Evolutionary conservation across 139 green algal species (phyloP).

Genomic region (Closterium sp.): DNA sequence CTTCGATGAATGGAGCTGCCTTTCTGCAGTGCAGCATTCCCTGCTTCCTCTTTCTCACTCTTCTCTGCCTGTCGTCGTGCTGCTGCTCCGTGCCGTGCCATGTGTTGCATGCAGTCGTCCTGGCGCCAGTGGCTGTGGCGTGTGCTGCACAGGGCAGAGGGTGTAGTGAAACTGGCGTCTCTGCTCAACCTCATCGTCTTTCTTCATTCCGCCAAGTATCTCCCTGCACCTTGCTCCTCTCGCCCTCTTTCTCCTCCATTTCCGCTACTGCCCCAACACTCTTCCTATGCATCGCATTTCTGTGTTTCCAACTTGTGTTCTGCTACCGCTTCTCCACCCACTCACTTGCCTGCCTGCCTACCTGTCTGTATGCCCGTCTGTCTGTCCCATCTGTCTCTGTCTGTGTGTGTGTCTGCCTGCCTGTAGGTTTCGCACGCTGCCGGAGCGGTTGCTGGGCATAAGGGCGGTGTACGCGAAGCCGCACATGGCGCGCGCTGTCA

Average conservation of each 20-base stretch:
- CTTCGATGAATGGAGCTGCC: too few relatives aligned
- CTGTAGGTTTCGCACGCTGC: conserved; percentile 54
- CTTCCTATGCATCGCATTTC: neutral
- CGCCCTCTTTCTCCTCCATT: neutral
- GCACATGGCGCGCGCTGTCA: conserved; percentile 70
- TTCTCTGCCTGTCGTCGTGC: neutral
- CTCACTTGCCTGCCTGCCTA: neutral
- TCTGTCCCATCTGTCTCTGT: neutral
- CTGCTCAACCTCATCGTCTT: neutral
- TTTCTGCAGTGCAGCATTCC: too few relatives aligned
- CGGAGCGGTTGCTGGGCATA: conserved; percentile 72
- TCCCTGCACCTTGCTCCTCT: neutral
- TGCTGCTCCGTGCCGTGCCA: too few relatives aligned
- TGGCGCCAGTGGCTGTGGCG: neutral
- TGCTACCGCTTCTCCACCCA: neutral
- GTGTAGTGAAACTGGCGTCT: neutral
- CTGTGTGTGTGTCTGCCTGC: neutral
- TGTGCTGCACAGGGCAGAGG: neutral
- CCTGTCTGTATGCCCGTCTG: neutral
- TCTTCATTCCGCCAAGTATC: neutral
- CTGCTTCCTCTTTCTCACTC: too few relatives aligned
- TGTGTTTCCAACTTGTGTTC: neutral
- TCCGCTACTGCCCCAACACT: neutral
- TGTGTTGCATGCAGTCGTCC: neutral
- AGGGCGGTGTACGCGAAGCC: conserved; percentile 76